A percentile compares a stretch with the other conserved stretches of the same genome.
Evolutionary conservation across 352 stramenopile genomes (phyloP).

Genomic region (Globisporangium nunn): DNA sequence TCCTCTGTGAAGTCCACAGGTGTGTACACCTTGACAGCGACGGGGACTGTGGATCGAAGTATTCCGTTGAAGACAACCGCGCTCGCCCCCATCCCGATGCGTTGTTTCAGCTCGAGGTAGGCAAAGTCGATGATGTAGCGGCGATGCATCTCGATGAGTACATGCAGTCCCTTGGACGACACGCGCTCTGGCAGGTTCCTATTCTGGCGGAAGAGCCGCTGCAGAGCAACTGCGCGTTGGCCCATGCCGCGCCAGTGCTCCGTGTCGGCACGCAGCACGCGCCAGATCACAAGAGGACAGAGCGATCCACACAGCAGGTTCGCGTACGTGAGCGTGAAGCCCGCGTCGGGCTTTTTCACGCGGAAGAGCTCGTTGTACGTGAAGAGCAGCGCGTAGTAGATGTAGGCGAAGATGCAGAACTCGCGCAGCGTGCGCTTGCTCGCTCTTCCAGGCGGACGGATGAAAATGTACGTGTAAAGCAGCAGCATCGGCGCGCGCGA

Average conservation of each 20-base stretch:
- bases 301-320: conserved; percentile 12
- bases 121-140: conserved; percentile 68
- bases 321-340: conserved; percentile 23
- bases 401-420: conserved; percentile 28
- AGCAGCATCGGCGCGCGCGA: conserved; percentile 8
- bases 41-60: conserved; percentile 27
- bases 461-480: conserved; percentile 21
- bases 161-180: conserved; percentile 47
- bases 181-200: conserved; percentile 6
- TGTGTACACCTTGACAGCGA: conserved; percentile 43
- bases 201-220: conserved; percentile 4
- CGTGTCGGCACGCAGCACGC: conserved; percentile 63
- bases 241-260: conserved; percentile 50
- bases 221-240: conserved; percentile 5
- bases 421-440: conserved; percentile 22
- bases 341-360: conserved; percentile 11
- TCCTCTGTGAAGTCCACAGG: conserved; percentile 14
- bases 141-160: conserved; percentile 61
- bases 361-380: conserved; percentile 23
- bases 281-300: conserved; percentile 39
- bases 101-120: conserved; percentile 39
- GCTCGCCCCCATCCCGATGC: conserved; percentile 39
- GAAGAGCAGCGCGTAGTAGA: conserved; percentile 24
- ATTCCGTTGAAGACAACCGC: conserved; percentile 41
- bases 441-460: conserved; percentile 18